A percentile compares a stretch with the other conserved stretches of the same genome.
phyloP scores from a whole-genome alignment of 306 rosid species.

The Cicer yamashitae region DNA sequence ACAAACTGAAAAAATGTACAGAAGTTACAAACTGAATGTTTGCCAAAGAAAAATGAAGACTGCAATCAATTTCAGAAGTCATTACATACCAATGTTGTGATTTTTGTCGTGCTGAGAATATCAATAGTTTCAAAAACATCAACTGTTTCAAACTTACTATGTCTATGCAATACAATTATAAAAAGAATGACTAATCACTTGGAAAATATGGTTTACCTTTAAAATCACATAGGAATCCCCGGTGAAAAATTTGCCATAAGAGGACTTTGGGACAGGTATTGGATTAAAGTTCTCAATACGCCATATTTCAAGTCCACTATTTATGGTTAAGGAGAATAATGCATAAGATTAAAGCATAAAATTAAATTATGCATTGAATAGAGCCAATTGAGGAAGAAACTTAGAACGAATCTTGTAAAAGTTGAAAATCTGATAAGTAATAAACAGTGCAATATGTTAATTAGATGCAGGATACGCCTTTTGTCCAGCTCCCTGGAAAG shows the following conservation, averaged over 20 bases:
- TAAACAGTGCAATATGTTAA: slow-evolving; percentile 44
- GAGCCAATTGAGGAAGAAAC: slow-evolving; percentile 31
- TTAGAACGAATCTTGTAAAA: slow-evolving; percentile 18
- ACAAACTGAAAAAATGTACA: slow-evolving; percentile 27
- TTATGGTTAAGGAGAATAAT: slow-evolving; percentile 64
- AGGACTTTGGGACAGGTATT: slow-evolving; percentile 66
- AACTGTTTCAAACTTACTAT: slow-evolving; percentile 10
- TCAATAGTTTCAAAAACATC: background rate
- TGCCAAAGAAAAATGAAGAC: slow-evolving; percentile 20
- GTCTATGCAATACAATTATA: slow-evolving; percentile 23
- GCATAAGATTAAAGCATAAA: slow-evolving; percentile 37
- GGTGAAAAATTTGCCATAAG: slow-evolving; percentile 82
- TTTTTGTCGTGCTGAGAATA: background rate
- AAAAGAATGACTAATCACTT: slow-evolving; percentile 23
- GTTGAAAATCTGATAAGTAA: slow-evolving; percentile 30
- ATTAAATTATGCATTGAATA: slow-evolving; percentile 10
- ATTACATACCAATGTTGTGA: slow-evolving; percentile 33
- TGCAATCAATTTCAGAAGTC: slow-evolving; percentile 23
- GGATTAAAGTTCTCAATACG: slow-evolving; percentile 90
- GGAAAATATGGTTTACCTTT: slow-evolving; percentile 64
- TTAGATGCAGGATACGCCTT: slow-evolving; percentile 86
- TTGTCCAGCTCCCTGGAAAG: slow-evolving; percentile 98
- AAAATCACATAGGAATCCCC: slow-evolving; percentile 91
- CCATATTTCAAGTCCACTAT: slow-evolving; percentile 97
- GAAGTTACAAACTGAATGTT: slow-evolving; percentile 32